A percentile compares a stretch with the other conserved stretches of the same genome.
These are phyloP conservation scores for Xylaria intraflava DNA, from an alignment of 495 filamentous ascomycete genomes.

Conservation along the genomic window DNA sequence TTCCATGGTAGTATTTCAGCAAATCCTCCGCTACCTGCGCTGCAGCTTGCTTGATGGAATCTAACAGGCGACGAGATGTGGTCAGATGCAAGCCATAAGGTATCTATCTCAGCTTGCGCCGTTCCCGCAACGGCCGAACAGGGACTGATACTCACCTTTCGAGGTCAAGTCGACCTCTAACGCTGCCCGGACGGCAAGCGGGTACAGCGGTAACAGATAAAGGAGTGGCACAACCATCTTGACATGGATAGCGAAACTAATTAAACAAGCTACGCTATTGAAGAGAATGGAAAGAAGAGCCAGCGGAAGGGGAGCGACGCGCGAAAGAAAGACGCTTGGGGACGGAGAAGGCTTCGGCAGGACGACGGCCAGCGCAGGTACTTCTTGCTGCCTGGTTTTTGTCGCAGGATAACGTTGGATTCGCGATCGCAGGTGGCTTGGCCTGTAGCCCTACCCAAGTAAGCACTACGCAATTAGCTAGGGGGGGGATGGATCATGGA, in stretches of 20 bases:
- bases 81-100: not conserved
- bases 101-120: not conserved
- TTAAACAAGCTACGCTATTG: not conserved
- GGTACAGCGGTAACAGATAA: conserved; percentile 19
- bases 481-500: too few relatives aligned
- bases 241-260: not conserved
- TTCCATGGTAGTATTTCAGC: conserved; percentile 59
- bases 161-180: conserved; percentile 23
- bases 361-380: too few relatives aligned
- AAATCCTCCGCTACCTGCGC: conserved; percentile 54
- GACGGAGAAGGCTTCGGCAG: too few relatives aligned
- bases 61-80: conserved; percentile 20
- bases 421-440: too few relatives aligned
- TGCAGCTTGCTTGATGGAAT: conserved; percentile 52
- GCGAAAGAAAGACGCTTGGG: too few relatives aligned
- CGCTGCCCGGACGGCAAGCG: conserved; percentile 20
- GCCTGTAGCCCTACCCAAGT: too few relatives aligned
- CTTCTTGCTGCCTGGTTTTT: too few relatives aligned
- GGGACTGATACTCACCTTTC: conserved; percentile 13
- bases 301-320: too few relatives aligned
- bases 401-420: too few relatives aligned
- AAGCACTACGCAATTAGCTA: too few relatives aligned
- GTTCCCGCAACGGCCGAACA: not conserved
- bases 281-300: not conserved
- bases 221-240: conserved; percentile 12